Evolutionary conservation across 2,329 filamentous ascomycete species (phyloP).

Genomic region (Beauveria sp.): DNA sequence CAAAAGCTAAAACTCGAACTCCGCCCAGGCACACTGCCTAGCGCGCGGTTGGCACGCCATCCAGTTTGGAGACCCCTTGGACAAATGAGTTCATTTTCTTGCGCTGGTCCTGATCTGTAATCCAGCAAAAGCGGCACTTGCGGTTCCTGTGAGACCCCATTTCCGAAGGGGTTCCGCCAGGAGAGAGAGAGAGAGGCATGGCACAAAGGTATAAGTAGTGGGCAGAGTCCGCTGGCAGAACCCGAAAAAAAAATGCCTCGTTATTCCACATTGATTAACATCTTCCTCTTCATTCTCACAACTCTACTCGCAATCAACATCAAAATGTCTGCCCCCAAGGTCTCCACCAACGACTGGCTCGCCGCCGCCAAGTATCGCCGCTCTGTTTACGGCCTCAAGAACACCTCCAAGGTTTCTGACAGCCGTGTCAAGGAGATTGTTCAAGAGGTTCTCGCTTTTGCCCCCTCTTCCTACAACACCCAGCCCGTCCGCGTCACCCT

Average conservation of each 20-base stretch:
- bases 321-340: conserved; percentile 35
- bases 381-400: conserved; percentile 60
- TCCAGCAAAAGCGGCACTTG: neutral
- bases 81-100: neutral
- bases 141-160: neutral
- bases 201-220: conserved; percentile 3
- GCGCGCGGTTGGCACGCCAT: conserved; percentile 6
- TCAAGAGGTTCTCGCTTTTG: conserved; percentile 55
- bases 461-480: conserved; percentile 81
- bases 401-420: conserved; percentile 45
- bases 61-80: neutral
- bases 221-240: neutral
- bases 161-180: neutral
- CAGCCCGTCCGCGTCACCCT: conserved; percentile 75
- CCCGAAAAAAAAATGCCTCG: neutral
- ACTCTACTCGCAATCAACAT: conserved; percentile 17
- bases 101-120: neutral
- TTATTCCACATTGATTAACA: neutral
- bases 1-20: neutral
- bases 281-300: conserved; percentile 1
- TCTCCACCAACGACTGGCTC: conserved; percentile 46
- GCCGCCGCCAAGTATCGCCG: conserved; percentile 61
- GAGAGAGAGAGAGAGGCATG: too few species aligned
- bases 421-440: conserved; percentile 58
- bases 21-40: neutral